Conservation (phyloP, 768 basidiomycete genomes). For the Termitomyces sp. region DNA sequence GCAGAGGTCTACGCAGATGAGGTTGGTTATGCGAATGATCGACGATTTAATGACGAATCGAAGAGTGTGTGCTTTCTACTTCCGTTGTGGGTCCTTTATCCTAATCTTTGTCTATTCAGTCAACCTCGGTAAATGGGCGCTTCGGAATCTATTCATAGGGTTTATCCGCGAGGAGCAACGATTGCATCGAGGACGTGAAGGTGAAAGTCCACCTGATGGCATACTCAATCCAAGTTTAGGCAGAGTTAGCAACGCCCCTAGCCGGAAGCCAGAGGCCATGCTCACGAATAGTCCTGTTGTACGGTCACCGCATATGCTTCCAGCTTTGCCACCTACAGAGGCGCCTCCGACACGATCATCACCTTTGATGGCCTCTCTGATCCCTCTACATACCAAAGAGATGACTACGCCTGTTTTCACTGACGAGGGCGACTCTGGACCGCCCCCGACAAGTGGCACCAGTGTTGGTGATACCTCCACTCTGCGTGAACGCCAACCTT, state of each 20-base stretch:
- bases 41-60: slow-evolving; percentile 68
- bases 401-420: slow-evolving; percentile 28
- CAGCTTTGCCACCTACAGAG: slow-evolving; percentile 50
- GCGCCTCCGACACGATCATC: slow-evolving; percentile 40
- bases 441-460: slow-evolving; percentile 13
- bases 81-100: neutral
- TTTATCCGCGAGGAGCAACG: slow-evolving; percentile 70
- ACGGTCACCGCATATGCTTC: slow-evolving; percentile 60
- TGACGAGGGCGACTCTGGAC: slow-evolving; percentile 24
- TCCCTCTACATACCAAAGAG: slow-evolving; percentile 36
- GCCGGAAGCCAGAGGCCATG: slow-evolving; percentile 12
- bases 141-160: slow-evolving; percentile 78
- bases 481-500: slow-evolving; percentile 37
- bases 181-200: slow-evolving; percentile 25
- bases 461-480: slow-evolving; percentile 50
- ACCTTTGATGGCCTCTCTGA: slow-evolving; percentile 56
- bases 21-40: slow-evolving; percentile 60
- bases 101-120: slow-evolving; percentile 39
- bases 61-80: slow-evolving; percentile 51
- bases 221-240: slow-evolving; percentile 15
- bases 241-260: slow-evolving; percentile 5
- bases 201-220: slow-evolving; percentile 18
- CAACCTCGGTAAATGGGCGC: slow-evolving; percentile 88
- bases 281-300: slow-evolving; percentile 41
- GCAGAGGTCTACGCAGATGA: slow-evolving; percentile 96